A percentile compares a stretch with the other conserved stretches of the same genome.
These are phyloP conservation scores for Oryza meyeriana DNA, from an alignment of 176 grass and related monocot species.

Conservation along the genomic window DNA sequence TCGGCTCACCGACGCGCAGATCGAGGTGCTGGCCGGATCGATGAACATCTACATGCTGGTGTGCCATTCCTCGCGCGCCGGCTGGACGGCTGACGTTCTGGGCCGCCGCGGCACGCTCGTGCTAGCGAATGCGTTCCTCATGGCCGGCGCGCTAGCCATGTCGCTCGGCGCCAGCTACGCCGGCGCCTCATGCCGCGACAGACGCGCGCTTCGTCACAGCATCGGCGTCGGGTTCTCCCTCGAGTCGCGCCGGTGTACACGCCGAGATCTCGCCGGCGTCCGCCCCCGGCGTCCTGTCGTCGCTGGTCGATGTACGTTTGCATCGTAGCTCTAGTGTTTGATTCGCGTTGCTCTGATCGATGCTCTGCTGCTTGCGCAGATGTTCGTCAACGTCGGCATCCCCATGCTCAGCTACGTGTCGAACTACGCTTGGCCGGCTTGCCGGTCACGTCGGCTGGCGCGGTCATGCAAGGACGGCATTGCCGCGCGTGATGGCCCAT, in stretches of 20 bases:
- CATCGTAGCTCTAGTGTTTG: not conserved
- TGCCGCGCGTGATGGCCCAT: not conserved
- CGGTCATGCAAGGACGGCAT: slow-evolving; percentile 26
- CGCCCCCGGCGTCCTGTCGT: not conserved
- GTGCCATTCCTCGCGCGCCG: not conserved
- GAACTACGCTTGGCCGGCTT: not conserved
- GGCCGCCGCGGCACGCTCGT: not conserved
- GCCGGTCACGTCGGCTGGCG: slow-evolving; percentile 30
- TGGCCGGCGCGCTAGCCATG: not conserved
- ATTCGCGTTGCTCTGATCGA: not conserved
- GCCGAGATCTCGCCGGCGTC: not conserved
- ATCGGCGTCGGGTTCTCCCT: not conserved
- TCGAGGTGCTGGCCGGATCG: not conserved
- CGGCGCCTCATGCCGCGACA: not conserved
- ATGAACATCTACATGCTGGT: not conserved
- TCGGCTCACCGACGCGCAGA: not conserved
- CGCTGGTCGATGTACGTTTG: not conserved
- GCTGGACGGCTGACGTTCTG: not conserved
- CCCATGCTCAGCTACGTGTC: not conserved
- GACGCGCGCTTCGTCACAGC: not conserved
- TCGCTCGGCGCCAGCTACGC: not conserved
- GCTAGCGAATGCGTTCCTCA: not conserved
- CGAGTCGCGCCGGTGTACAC: not conserved
- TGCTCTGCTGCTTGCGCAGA: not conserved
- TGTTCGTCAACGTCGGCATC: not conserved